Evolutionary conservation across 2,329 filamentous ascomycete genomes (phyloP).

Genomic region (Verticillium alfalfae): DNA sequence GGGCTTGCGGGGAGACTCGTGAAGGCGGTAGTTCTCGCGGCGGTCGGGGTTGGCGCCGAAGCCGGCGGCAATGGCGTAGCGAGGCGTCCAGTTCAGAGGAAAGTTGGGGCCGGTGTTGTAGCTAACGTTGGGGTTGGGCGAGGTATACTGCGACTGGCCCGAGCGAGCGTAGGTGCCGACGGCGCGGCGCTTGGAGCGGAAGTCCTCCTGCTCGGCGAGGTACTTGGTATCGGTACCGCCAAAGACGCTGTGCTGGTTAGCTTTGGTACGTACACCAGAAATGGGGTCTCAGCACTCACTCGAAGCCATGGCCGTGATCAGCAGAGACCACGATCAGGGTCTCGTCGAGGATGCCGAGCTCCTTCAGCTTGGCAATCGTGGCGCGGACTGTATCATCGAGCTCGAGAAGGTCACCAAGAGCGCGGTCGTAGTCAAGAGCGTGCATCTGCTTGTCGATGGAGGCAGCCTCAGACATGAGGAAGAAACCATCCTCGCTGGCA

Average conservation of each 20-base stretch:
- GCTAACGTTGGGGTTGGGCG: constrained; percentile 49
- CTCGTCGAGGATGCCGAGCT: constrained; percentile 62
- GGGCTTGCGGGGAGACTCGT: constrained; percentile 54
- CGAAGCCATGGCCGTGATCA: constrained; percentile 88
- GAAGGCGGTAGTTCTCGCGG: constrained; percentile 70
- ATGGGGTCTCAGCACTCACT: constrained; percentile 28
- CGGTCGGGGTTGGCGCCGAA: constrained; percentile 67
- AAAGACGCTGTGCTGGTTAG: constrained; percentile 48
- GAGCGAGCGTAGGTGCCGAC: constrained; percentile 69
- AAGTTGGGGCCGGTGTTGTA: constrained; percentile 74
- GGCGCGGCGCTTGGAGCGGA: constrained; percentile 70
- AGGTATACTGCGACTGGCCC: constrained; percentile 70
- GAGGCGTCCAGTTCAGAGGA: constrained; percentile 78
- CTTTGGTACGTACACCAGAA: no score
- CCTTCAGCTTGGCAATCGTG: constrained; percentile 64
- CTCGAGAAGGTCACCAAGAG: constrained; percentile 78
- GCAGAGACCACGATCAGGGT: constrained; percentile 77
- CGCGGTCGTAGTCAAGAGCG: constrained; percentile 75
- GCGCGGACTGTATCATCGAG: constrained; percentile 78
- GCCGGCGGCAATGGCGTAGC: constrained; percentile 74
- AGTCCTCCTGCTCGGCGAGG: constrained; percentile 56
- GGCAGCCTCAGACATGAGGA: constrained; percentile 82
- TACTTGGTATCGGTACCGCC: constrained; percentile 78
- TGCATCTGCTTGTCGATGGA: constrained; percentile 92
- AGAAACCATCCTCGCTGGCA: constrained; percentile 68